Percentiles rank a stretch among this genome's conserved stretches.
These are phyloP conservation scores for Scheffersomyces stambukii DNA, from an alignment of 1,139 yeast genomes.

Conservation along the genomic window DNA sequence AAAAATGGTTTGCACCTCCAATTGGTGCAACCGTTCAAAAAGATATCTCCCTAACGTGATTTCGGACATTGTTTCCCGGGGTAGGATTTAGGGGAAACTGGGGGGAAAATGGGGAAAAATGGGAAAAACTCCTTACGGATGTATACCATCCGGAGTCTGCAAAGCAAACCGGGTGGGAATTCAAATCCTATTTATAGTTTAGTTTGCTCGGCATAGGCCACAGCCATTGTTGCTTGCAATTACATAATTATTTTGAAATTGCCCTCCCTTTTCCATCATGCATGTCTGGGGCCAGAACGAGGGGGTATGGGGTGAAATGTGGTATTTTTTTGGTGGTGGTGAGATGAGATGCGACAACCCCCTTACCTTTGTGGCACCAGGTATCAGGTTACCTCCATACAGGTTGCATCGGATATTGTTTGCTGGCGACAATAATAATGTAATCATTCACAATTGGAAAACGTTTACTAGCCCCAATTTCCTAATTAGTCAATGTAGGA, in stretches of 20 bases:
- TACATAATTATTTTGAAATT: too few species aligned
- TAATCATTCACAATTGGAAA: too few species aligned
- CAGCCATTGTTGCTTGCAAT: too few species aligned
- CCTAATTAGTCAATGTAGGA: neutral
- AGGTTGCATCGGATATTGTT: too few species aligned
- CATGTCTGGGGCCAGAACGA: neutral
- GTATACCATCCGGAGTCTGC: neutral
- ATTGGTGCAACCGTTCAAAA: conserved; percentile 42
- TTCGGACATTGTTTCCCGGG: conserved; percentile 25
- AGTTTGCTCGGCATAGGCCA: too few species aligned
- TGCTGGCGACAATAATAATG: too few species aligned
- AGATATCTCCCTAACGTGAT: conserved; percentile 41
- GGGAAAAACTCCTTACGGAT: neutral
- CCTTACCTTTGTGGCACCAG: too few species aligned
- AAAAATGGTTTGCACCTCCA: conserved; percentile 38
- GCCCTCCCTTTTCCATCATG: too few species aligned
- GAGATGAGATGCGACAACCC: too few species aligned
- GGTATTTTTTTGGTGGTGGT: neutral
- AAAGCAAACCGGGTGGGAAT: too few species aligned
- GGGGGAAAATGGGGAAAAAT: neutral
- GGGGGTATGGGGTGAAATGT: neutral
- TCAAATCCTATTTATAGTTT: neutral
- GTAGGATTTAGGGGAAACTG: neutral
- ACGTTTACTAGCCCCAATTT: too few species aligned
- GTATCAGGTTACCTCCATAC: too few species aligned